Evolutionary conservation across 2,329 filamentous ascomycete species (phyloP).

Genomic region (Colletotrichum zoysiae): DNA sequence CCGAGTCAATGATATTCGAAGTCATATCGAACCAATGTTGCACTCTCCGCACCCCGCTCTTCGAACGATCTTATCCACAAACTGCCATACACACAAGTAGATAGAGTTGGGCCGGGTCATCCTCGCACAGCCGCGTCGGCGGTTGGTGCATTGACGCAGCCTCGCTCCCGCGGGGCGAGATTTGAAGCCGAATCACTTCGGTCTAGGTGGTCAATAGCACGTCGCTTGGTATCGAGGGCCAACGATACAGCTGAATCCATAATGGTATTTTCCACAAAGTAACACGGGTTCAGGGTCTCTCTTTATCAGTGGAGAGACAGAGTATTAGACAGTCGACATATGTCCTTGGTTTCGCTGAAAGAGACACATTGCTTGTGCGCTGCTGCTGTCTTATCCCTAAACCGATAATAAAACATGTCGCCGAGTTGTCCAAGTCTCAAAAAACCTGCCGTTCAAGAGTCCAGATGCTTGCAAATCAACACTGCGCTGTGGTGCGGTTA

Average conservation of each 20-base stretch:
- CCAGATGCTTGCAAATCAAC: not conserved
- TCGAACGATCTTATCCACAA: not conserved
- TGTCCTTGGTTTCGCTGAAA: not conserved
- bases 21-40: not conserved
- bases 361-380: not conserved
- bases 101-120: not conserved
- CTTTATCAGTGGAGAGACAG: not conserved
- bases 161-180: not conserved
- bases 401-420: not conserved
- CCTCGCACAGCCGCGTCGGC: not conserved
- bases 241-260: not conserved
- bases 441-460: not conserved
- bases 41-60: not conserved
- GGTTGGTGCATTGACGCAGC: not conserved
- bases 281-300: not conserved
- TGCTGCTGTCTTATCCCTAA: not conserved
- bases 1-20: not conserved
- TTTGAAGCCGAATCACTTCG: not conserved
- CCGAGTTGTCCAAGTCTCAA: not conserved
- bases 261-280: not conserved
- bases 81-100: not conserved
- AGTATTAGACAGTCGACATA: not conserved
- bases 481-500: not conserved
- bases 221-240: not conserved
- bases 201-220: too few relatives aligned